These are phyloP conservation scores for Russula abietina DNA, from an alignment of 768 basidiomycete genomes.

Conservation along the genomic window DNA sequence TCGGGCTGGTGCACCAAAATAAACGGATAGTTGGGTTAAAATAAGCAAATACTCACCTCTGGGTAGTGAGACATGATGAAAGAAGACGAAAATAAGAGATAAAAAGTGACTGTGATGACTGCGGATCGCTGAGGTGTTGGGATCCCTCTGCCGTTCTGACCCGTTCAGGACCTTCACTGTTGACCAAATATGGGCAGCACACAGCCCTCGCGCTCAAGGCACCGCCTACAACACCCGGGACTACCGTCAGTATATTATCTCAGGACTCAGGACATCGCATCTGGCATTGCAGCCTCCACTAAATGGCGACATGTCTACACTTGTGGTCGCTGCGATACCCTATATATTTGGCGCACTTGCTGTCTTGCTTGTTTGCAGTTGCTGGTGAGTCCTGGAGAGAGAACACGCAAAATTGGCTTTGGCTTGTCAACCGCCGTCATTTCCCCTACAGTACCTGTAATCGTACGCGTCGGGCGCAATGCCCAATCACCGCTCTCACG, in stretches of 20 bases:
- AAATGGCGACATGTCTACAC: not conserved
- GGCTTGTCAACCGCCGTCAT: too few relatives aligned
- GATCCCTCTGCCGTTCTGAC: too few relatives aligned
- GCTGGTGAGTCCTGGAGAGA: not conserved
- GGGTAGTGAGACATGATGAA: conserved; percentile 38
- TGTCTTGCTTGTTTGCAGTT: not conserved
- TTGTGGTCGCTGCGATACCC: not conserved
- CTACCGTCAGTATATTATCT: too few relatives aligned
- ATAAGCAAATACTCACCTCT: conserved; percentile 32
- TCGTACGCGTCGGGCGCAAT: too few relatives aligned
- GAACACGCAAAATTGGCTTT: too few relatives aligned
- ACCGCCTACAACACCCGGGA: not conserved
- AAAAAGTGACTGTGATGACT: not conserved
- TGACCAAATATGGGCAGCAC: not conserved
- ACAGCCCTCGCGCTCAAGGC: not conserved
- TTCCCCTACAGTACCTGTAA: too few relatives aligned
- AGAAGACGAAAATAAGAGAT: not conserved
- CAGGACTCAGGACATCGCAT: not conserved
- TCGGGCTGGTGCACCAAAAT: conserved; percentile 41
- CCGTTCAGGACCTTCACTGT: not conserved
- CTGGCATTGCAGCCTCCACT: not conserved
- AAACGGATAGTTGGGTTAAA: not conserved
- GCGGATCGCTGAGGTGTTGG: not conserved
- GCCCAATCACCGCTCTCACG: too few relatives aligned
- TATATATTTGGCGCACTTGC: not conserved